phyloP scores from a whole-genome alignment of 2,329 filamentous ascomycete species.

The Colletotrichum endophyticum region DNA sequence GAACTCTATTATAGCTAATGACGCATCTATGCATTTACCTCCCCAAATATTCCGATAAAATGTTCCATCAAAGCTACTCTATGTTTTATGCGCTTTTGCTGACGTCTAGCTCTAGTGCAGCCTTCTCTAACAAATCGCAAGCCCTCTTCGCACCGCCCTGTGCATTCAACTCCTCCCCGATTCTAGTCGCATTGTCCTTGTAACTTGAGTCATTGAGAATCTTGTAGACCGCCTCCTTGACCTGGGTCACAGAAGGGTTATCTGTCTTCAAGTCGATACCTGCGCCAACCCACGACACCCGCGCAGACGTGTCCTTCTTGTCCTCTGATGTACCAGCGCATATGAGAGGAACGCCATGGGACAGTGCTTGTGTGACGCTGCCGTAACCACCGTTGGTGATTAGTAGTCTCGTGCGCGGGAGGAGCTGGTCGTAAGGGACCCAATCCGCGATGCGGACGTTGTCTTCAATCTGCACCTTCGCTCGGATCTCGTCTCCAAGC shows the following conservation, averaged over 20 bases:
- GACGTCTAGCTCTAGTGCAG: background rate
- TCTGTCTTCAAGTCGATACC: conserved; percentile 42
- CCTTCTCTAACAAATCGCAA: conserved; percentile 32
- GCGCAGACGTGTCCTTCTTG: conserved; percentile 39
- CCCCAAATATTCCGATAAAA: background rate
- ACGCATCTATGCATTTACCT: background rate
- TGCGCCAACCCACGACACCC: conserved; percentile 33
- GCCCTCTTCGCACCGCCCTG: conserved; percentile 30
- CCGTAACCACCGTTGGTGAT: conserved; percentile 43
- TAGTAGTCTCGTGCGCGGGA: conserved; percentile 36
- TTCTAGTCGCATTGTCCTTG: conserved; percentile 22
- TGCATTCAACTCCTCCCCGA: conserved; percentile 30
- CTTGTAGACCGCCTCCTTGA: conserved; percentile 26
- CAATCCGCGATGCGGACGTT: conserved; percentile 37
- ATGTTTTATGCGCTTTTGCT: background rate
- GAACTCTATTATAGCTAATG: background rate
- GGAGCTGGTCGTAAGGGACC: conserved; percentile 39
- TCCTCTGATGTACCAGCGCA: conserved; percentile 41
- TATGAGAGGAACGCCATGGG: conserved; percentile 37
- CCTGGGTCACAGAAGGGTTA: conserved; percentile 29
- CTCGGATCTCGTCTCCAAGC: conserved; percentile 28
- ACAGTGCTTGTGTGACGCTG: conserved; percentile 39
- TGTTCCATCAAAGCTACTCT: background rate
- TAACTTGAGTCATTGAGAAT: conserved; percentile 30
- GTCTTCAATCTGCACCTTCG: conserved; percentile 19